phyloP scores from a whole-genome alignment of 257 asterid genomes.

The Echites panduratus region DNA sequence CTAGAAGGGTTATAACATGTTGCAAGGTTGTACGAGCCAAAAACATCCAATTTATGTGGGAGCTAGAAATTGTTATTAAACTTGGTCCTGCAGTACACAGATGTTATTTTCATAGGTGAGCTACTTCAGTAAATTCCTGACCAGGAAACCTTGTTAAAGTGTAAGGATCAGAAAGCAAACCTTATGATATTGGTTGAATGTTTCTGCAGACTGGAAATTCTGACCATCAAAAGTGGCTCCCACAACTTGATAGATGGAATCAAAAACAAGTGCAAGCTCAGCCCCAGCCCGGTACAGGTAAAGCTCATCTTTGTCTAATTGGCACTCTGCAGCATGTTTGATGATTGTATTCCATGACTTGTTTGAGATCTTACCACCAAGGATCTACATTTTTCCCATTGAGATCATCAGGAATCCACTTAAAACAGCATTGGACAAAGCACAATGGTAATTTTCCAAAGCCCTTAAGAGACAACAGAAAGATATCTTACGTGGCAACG shows the following conservation, averaged over 20 bases:
- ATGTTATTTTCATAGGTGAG: not conserved
- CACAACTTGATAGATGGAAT: constrained; percentile 49
- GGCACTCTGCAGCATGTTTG: constrained; percentile 48
- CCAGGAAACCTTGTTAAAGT: not conserved
- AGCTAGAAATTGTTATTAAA: not conserved
- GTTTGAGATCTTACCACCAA: constrained; percentile 39
- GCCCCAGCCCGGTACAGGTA: constrained; percentile 32
- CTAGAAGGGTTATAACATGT: not conserved
- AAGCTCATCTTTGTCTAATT: constrained; percentile 38
- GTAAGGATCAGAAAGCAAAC: constrained; percentile 32
- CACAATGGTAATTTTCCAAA: not conserved
- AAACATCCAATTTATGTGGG: not conserved
- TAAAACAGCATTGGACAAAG: not conserved
- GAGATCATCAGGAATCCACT: constrained; percentile 12
- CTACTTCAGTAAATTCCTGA: constrained; percentile 1
- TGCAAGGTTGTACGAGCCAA: not conserved
- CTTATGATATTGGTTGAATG: constrained; percentile 42
- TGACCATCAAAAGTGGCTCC: constrained; percentile 58
- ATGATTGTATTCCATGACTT: constrained; percentile 62
- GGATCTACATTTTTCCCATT: constrained; percentile 39
- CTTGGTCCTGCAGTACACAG: not conserved
- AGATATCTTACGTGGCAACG: constrained; percentile 46
- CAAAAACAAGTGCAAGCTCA: constrained; percentile 39
- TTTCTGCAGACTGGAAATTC: constrained; percentile 32
- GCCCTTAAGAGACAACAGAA: constrained; percentile 8